These are phyloP conservation scores for Pontederia crassipes DNA, from an alignment of 176 grass and related monocot species.

Conservation along the genomic window DNA sequence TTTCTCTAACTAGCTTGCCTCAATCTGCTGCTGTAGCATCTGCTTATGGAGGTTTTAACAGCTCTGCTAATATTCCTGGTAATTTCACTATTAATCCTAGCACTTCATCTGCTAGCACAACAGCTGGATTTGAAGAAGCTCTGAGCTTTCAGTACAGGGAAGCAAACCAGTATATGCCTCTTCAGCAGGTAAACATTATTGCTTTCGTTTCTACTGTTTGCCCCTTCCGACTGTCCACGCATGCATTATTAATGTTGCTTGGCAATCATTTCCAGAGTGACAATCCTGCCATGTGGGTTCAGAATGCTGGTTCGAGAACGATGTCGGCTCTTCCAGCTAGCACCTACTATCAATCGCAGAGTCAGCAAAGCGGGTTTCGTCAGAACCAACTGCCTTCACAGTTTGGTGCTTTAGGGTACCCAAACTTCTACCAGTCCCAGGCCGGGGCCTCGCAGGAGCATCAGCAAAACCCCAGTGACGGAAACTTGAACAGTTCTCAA, in stretches of 20 bases:
- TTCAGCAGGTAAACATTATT: conserved; percentile 61
- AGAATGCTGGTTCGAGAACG: conserved; percentile 65
- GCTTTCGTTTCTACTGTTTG: neutral
- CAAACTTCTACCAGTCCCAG: conserved; percentile 35
- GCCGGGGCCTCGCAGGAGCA: conserved; percentile 52
- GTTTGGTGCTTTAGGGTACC: conserved; percentile 49
- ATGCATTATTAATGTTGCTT: neutral
- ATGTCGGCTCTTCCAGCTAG: conserved; percentile 45
- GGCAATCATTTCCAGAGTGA: conserved; percentile 38
- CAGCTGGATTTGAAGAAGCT: conserved; percentile 73
- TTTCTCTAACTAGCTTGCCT: conserved; percentile 51
- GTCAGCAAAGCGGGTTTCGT: conserved; percentile 54
- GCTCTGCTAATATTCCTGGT: conserved; percentile 51
- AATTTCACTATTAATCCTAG: conserved; percentile 56
- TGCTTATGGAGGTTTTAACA: conserved; percentile 76
- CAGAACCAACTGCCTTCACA: conserved; percentile 62
- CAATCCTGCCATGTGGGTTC: conserved; percentile 81
- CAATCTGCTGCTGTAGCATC: conserved; percentile 55
- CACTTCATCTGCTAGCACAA: conserved; percentile 37
- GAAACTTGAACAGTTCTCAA: conserved; percentile 54
- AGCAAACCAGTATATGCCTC: conserved; percentile 72
- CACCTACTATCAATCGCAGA: conserved; percentile 69
- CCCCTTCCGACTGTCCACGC: neutral
- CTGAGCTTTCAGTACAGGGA: conserved; percentile 81
- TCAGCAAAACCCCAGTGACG: conserved; percentile 42